Percentiles rank a stretch among this genome's conserved stretches.
Conservation (phyloP, 2,329 filamentous ascomycete genomes). For the Phaeoacremonium minimum region DNA sequence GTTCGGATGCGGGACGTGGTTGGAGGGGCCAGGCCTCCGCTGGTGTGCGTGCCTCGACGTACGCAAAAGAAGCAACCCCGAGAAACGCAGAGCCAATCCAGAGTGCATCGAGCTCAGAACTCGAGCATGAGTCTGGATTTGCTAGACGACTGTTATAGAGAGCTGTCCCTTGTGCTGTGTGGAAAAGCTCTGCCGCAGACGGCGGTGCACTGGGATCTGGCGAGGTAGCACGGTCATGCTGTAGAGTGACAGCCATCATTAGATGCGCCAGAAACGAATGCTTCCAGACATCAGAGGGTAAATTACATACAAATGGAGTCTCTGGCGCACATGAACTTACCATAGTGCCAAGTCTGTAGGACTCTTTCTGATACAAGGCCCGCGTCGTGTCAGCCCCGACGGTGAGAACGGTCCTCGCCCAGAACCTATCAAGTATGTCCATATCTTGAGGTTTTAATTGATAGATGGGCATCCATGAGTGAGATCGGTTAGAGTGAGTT, state of each 20-base stretch:
- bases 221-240: slow-evolving; percentile 45
- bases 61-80: slow-evolving; percentile 38
- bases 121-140: slow-evolving; percentile 20
- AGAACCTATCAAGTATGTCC: slow-evolving; percentile 34
- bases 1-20: slow-evolving; percentile 31
- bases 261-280: slow-evolving; percentile 51
- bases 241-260: slow-evolving; percentile 44
- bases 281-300: too few relatives aligned
- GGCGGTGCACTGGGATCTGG: slow-evolving; percentile 7
- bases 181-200: slow-evolving; percentile 33
- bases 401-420: slow-evolving; percentile 33
- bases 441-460: slow-evolving; percentile 25
- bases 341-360: slow-evolving; percentile 29
- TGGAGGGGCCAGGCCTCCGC: slow-evolving; percentile 54
- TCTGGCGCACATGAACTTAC: too few relatives aligned
- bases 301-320: too few relatives aligned
- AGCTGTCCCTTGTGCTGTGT: slow-evolving; percentile 41
- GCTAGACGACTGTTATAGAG: slow-evolving; percentile 42
- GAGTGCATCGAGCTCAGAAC: slow-evolving; percentile 37
- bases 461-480: slow-evolving; percentile 19
- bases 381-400: slow-evolving; percentile 26
- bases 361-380: slow-evolving; percentile 26
- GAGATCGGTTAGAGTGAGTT: slow-evolving; percentile 5
- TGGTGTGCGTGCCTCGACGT: slow-evolving; percentile 33
- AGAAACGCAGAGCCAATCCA: slow-evolving; percentile 44